A percentile compares a stretch with the other conserved stretches of the same genome.
Conservation (phyloP, 352 stramenopile species). For the Pythium dissotocum region DNA sequence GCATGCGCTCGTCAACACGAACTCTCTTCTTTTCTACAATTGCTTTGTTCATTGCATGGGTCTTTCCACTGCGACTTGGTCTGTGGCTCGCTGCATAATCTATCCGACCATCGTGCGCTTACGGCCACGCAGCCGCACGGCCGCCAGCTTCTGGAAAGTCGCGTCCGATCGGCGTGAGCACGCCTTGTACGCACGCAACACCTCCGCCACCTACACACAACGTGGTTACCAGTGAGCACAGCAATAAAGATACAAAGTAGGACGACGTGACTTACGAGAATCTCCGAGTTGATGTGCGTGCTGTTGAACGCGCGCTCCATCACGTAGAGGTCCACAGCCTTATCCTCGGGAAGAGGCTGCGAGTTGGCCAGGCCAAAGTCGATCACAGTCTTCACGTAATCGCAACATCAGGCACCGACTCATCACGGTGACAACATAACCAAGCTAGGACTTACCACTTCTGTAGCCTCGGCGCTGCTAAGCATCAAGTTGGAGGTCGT, state of each 20-base stretch:
- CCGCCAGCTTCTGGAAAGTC: constrained; percentile 85
- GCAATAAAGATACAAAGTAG: background rate
- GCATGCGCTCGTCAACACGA: constrained; percentile 2
- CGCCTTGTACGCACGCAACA: constrained; percentile 87
- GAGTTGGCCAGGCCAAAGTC: constrained; percentile 86
- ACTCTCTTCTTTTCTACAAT: background rate
- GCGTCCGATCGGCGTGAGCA: constrained; percentile 69
- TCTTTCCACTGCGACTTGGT: background rate
- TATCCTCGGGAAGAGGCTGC: constrained; percentile 87
- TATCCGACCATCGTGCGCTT: constrained; percentile 93
- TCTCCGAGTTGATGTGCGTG: constrained; percentile 86
- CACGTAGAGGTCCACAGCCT: constrained; percentile 93
- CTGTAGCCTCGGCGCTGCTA: constrained; percentile 54
- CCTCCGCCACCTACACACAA: constrained; percentile 60
- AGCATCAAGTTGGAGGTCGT: constrained; percentile 95
- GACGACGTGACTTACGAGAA: constrained; percentile 42
- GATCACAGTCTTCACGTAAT: constrained; percentile 63
- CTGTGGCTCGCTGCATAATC: constrained; percentile 4
- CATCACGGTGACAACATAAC: no score
- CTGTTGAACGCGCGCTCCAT: constrained; percentile 92
- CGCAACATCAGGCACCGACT: background rate
- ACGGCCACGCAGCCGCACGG: constrained; percentile 85
- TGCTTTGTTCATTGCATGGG: background rate
- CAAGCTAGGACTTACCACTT: constrained; percentile 47
- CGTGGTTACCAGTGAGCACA: constrained; percentile 10